These are phyloP conservation scores for Hypocreales sp. DNA, from an alignment of 2,329 filamentous ascomycete species.

Conservation along the genomic window DNA sequence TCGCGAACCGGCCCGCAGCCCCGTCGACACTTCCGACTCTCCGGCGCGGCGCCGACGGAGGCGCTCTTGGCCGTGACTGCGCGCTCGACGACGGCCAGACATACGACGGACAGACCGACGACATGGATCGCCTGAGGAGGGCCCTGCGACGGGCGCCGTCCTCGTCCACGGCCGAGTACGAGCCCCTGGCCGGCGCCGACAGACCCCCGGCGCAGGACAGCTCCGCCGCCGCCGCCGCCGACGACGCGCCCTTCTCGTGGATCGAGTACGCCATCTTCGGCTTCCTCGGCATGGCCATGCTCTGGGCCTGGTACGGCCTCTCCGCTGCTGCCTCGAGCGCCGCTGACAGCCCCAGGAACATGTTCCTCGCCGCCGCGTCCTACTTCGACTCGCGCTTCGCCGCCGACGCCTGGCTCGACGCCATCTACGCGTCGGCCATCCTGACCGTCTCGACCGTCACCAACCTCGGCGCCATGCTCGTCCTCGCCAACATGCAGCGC, in stretches of 20 bases:
- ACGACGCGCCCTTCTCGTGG: constrained; percentile 56
- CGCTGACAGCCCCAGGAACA: constrained; percentile 50
- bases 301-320: constrained; percentile 75
- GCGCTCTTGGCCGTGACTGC: too few species aligned
- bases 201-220: neutral
- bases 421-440: constrained; percentile 82
- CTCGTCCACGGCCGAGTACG: constrained; percentile 13
- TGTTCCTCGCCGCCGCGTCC: constrained; percentile 89
- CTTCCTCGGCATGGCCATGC: constrained; percentile 79
- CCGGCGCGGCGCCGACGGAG: too few species aligned
- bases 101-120: neutral
- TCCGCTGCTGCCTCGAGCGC: neutral
- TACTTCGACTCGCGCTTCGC: constrained; percentile 81
- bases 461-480: constrained; percentile 60
- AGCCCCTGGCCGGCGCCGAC: constrained; percentile 14
- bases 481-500: constrained; percentile 67
- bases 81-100: too few species aligned
- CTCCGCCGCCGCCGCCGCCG: constrained; percentile 12
- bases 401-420: constrained; percentile 51
- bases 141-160: constrained; percentile 7
- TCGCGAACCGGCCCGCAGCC: too few species aligned
- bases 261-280: constrained; percentile 75
- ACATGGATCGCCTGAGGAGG: constrained; percentile 13
- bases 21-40: too few species aligned
- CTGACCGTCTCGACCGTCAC: constrained; percentile 73